Base-by-base conservation (phyloP, 306 rosid genomes). In the Rubus parviflorus region DNA sequence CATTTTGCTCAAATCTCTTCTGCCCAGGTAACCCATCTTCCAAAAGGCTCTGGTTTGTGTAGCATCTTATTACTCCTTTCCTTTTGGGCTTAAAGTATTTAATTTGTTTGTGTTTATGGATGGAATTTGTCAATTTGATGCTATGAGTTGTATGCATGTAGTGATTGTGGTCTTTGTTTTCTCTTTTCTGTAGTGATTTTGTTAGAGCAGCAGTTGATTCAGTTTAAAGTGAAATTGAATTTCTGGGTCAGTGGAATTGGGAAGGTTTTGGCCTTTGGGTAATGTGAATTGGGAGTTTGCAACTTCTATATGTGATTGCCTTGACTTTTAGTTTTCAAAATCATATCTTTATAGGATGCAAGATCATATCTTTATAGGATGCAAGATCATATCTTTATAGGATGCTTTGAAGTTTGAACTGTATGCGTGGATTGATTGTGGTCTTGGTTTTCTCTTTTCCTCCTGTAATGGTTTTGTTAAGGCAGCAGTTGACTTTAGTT, bases 31-130 rank as follows among this genome's bases (percentile, higher is more conserved):
- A 58, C 37, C 68, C 75, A 19, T 45, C 73, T 77, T 11, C 13
- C 42, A 23, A 4, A 64, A 37, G n/a, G 12, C 71, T 77, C 87
- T 81, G 88, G 88, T 89, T 77, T 56, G 81, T 79, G 30, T 81
- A 57, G 40, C 68, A 19, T 48, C 48, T 73, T 53, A 13, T 23
- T 6, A 38, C 20, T 74, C 60, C 45, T 35, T 5, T 25, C 14
- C 3, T 23, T 77, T 19, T 42, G 79, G 63, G 77, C 42, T 11
- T 47, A n/a, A 3, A 8, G 11, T 51, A 7, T 49, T 43, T 8
- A 40, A 6, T 1, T 19, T 49, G 17, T 16, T 74, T 22, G 15
- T 3, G 14, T 57, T 42, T 12, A 6, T 73, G 5, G 35, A 54
- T 67, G 16, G 51, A 20, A 42, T 20, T 10, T 67, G 38, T 64